phyloP scores from a whole-genome alignment of 163 green algal species.

The Trebouxia gelatinosa region DNA sequence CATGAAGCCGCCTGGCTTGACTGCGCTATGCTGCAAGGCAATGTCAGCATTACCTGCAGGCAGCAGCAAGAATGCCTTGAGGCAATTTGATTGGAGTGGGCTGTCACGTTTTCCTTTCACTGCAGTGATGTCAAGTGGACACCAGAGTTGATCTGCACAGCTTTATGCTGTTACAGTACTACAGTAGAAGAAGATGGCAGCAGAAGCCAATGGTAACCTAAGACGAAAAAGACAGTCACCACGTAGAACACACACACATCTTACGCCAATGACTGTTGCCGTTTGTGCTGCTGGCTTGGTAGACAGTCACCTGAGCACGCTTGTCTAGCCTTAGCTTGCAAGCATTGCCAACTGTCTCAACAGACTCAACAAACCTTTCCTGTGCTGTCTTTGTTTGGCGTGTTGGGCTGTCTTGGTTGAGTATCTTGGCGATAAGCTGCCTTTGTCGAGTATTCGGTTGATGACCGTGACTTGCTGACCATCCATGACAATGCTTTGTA shows the following conservation, averaged over 20 bases:
- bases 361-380: constrained; percentile 6
- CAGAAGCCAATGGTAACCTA: no score
- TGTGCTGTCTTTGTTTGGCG: constrained; percentile 4
- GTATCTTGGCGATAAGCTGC: not conserved
- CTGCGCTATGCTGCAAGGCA: not conserved
- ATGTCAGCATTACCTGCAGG: not conserved
- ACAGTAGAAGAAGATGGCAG: no score
- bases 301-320: no score
- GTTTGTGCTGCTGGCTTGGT: no score
- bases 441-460: no score
- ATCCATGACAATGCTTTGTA: not conserved
- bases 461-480: not conserved
- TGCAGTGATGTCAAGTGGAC: no score
- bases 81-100: not conserved
- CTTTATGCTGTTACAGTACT: no score
- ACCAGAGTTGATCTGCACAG: no score
- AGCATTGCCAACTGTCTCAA: not conserved
- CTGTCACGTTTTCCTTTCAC: no score
- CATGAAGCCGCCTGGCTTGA: not conserved
- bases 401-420: not conserved
- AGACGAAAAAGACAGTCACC: no score
- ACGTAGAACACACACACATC: no score
- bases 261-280: no score
- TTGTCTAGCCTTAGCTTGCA: constrained; percentile 9
- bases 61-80: not conserved